Evolutionary conservation across 192 early-diverging fungal species (phyloP).

Genomic region (Linnemannia zychae): DNA sequence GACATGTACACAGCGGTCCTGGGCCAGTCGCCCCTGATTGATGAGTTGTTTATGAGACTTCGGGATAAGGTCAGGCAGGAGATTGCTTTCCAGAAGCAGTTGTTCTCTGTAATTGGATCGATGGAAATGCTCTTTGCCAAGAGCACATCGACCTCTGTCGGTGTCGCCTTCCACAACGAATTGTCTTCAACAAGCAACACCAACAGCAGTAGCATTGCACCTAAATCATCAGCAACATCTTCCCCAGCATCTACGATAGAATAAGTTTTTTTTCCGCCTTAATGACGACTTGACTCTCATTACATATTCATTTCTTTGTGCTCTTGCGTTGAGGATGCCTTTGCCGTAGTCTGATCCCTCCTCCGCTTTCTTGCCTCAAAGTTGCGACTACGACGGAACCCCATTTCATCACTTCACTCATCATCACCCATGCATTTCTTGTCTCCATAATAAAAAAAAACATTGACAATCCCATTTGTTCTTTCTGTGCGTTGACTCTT

Average conservation of each 20-base stretch:
- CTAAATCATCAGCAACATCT: not conserved
- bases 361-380: too few relatives aligned
- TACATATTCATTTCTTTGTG: too few relatives aligned
- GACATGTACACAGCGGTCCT: slow-evolving; percentile 90
- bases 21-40: slow-evolving; percentile 84
- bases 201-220: not conserved
- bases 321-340: too few relatives aligned
- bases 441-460: too few relatives aligned
- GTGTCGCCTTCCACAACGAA: slow-evolving; percentile 47
- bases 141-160: slow-evolving; percentile 50
- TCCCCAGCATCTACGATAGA: slow-evolving; percentile 9
- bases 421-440: too few relatives aligned
- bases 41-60: slow-evolving; percentile 80
- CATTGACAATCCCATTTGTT: too few relatives aligned
- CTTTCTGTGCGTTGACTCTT: too few relatives aligned
- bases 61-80: slow-evolving; percentile 82
- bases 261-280: not conserved
- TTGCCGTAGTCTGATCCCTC: too few relatives aligned
- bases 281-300: not conserved
- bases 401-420: too few relatives aligned
- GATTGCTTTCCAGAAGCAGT: slow-evolving; percentile 81
- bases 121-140: slow-evolving; percentile 88
- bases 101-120: slow-evolving; percentile 84
- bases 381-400: too few relatives aligned
- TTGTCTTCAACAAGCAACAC: slow-evolving; percentile 25